phyloP scores from a whole-genome alignment of 2,329 filamentous ascomycete genomes.

The Beauveria australis region DNA sequence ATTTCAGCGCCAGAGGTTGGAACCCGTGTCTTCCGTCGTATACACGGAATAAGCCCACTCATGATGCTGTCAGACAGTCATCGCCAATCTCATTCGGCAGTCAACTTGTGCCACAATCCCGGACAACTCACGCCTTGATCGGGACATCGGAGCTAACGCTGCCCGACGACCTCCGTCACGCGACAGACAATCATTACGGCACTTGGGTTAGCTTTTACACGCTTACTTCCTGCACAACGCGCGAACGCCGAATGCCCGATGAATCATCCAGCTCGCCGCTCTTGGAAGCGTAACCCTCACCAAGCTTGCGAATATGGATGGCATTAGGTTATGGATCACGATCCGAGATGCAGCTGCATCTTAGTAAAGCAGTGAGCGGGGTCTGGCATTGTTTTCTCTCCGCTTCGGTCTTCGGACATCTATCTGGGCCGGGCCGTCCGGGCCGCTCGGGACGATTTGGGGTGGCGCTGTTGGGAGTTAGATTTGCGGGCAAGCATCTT shows the following conservation, averaged over 20 bases:
- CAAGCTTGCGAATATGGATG: neutral
- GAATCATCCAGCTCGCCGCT: neutral
- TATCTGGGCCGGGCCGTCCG: neutral
- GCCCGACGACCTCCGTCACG: neutral
- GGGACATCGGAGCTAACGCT: neutral
- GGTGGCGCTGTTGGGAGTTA: neutral
- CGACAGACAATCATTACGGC: neutral
- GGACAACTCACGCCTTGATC: neutral
- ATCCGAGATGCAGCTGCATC: neutral
- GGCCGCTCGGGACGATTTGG: neutral
- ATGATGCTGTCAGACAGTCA: neutral
- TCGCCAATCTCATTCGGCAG: neutral
- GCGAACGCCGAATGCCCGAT: neutral
- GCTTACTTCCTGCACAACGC: neutral
- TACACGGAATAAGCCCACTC: no score
- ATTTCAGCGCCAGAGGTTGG: no score
- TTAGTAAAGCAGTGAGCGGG: neutral
- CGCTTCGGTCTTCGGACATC: constrained; percentile 5
- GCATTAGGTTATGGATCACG: neutral
- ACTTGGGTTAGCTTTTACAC: neutral
- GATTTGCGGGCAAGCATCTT: neutral
- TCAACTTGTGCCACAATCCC: neutral
- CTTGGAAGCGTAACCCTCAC: neutral
- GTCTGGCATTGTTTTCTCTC: neutral
- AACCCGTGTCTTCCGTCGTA: no score